A percentile compares a stretch with the other conserved stretches of the same genome.
Evolutionary conservation across 192 early-diverging fungal species (phyloP).

Genomic region (Coemansia sp.): DNA sequence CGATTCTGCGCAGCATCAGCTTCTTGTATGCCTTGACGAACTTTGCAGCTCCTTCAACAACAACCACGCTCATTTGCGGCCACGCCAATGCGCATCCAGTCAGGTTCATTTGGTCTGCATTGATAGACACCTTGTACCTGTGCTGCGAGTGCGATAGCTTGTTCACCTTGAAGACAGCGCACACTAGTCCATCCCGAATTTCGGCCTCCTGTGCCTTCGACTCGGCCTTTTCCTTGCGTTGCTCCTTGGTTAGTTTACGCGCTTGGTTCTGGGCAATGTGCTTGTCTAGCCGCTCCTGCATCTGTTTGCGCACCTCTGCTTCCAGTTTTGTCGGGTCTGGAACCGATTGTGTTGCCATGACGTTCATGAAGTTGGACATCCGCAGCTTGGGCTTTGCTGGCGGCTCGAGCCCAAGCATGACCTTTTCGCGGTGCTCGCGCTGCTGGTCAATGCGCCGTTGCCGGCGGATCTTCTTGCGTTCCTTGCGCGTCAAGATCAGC

Average conservation of each 20-base stretch:
- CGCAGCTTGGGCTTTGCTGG: constrained; percentile 91
- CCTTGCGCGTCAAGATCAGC: constrained; percentile 57
- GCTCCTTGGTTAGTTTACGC: constrained; percentile 84
- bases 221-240: constrained; percentile 72
- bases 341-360: constrained; percentile 92
- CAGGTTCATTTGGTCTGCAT: constrained; percentile 82
- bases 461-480: constrained; percentile 89
- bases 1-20: constrained; percentile 91
- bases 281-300: constrained; percentile 71
- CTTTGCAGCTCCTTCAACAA: constrained; percentile 93
- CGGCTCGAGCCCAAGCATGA: constrained; percentile 86
- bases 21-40: constrained; percentile 91
- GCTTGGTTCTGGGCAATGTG: constrained; percentile 84
- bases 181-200: constrained; percentile 65
- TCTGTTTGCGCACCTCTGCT: constrained; percentile 83
- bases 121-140: constrained; percentile 85
- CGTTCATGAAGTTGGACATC: constrained; percentile 91
- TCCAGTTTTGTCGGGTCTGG: constrained; percentile 95
- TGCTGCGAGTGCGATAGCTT: constrained; percentile 80
- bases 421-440: constrained; percentile 93
- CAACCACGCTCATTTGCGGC: constrained; percentile 72
- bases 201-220: constrained; percentile 72
- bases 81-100: constrained; percentile 79
- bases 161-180: constrained; percentile 74
- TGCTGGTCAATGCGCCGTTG: constrained; percentile 81